Evolutionary conservation across 306 rosid genomes (phyloP), one percentile per base, ranked within the genome.

Genomic region (Quercus gilva): DNA sequence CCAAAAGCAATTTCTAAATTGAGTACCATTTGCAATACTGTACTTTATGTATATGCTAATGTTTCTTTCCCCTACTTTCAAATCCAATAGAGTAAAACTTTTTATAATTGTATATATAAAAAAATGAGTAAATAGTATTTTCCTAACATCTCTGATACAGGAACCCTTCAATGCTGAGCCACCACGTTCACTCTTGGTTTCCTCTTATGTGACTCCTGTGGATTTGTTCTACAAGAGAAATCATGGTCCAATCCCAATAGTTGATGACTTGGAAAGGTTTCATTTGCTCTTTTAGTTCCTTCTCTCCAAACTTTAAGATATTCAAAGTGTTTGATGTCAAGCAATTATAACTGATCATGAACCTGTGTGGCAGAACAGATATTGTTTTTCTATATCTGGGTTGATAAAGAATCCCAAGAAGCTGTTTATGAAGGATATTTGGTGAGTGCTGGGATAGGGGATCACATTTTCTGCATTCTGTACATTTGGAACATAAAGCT

Each of bases 91-190:
- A 49, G 17, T 41, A 41, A 37, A 41, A 41, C 0, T 0, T 7
- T 41, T 41, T 41, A 8, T 37, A 37, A 7, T 37, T 37, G 8
- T 37, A 37, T 8, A 7, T 37, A 41, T 35, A 35, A 35, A 33
- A 37, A 5, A 65, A 33, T 0, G 25, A 17, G 71, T 67, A 18
- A 49, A 18, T 67, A 4, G 41, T 23, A 7, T 37, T 29, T 9
- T 63, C 55, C 51, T 33, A 69, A 67, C 19, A 14, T 55, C 29
- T 65, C 41, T 49, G 51, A 25, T 77, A 57, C 89, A 92, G 96
- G 90, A 89, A 73, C 97, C 99, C 17, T 94, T 94, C 82, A 94
- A 92, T 67, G 97, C 97, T 0, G 97, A 94, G 83, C 99, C 97
- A 59, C 93, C 86, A 0, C 97, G 97, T 45, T 78, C 91, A 5